A percentile compares a stretch with the other conserved stretches of the same genome.
These are phyloP conservation scores for Saururus chinensis DNA, from an alignment of 164 flowering plant species.

Conservation along the genomic window DNA sequence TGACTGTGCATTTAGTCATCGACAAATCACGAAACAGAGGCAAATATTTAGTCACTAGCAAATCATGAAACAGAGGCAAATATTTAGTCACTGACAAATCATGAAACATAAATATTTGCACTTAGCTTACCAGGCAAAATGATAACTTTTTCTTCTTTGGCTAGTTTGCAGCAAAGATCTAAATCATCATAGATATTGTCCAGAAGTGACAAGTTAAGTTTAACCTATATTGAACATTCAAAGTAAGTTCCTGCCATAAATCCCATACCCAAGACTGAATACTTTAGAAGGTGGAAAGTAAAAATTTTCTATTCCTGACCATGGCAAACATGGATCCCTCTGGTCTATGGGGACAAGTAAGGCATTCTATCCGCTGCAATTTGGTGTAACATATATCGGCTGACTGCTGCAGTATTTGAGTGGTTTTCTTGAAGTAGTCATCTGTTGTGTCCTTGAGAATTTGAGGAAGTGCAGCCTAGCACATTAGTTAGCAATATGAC, in stretches of 20 bases:
- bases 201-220: conserved; percentile 41
- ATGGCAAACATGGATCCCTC: conserved; percentile 81
- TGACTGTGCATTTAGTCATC: too few relatives aligned
- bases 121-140: conserved; percentile 62
- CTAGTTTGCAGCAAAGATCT: conserved; percentile 75
- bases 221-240: conserved; percentile 32
- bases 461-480: conserved; percentile 73
- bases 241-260: neutral
- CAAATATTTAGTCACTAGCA: too few relatives aligned
- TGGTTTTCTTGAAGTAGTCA: conserved; percentile 39
- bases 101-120: too few relatives aligned
- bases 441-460: conserved; percentile 54
- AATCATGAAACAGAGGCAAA: too few relatives aligned
- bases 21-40: too few relatives aligned
- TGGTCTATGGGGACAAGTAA: conserved; percentile 28
- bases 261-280: too few relatives aligned
- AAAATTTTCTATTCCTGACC: conserved; percentile 28
- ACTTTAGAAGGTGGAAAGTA: neutral
- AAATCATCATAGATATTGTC: conserved; percentile 61
- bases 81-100: too few relatives aligned
- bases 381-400: conserved; percentile 33
- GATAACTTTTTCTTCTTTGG: conserved; percentile 71
- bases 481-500: conserved; percentile 2
- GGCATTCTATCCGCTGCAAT: conserved; percentile 32
- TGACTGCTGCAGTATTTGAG: conserved; percentile 31